These are phyloP conservation scores for Xylaria curta DNA, from an alignment of 495 filamentous ascomycete genomes.

Conservation along the genomic window DNA sequence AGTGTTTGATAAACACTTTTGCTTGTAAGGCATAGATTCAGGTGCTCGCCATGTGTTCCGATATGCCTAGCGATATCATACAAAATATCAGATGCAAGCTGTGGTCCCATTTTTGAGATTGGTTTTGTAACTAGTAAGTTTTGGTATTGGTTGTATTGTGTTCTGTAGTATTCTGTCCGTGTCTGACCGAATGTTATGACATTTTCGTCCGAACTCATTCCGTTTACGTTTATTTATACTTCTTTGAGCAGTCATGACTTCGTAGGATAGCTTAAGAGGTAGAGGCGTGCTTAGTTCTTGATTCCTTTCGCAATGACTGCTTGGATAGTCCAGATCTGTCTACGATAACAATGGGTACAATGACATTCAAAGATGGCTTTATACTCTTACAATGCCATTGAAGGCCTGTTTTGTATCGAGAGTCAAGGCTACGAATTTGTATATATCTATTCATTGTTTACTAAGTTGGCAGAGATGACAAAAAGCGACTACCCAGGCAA, in stretches of 20 bases:
- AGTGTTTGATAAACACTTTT: neutral
- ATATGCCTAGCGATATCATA: neutral
- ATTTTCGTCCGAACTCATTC: neutral
- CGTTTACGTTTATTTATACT: neutral
- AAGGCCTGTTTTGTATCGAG: neutral
- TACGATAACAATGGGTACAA: neutral
- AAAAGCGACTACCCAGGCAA: neutral
- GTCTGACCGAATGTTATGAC: neutral
- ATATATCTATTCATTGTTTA: neutral
- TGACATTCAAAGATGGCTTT: neutral
- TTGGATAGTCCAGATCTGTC: conserved; percentile 60
- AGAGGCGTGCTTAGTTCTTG: neutral
- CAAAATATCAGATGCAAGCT: neutral
- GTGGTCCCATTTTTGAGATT: neutral
- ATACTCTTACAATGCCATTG: neutral
- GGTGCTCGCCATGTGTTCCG: neutral
- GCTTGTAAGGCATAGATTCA: neutral
- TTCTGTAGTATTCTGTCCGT: neutral
- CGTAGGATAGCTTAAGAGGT: neutral
- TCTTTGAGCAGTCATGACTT: neutral
- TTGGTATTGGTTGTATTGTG: neutral
- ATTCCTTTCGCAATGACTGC: conserved; percentile 49
- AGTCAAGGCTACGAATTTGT: neutral
- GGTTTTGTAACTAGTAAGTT: neutral
- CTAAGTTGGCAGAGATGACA: neutral